Evolutionary conservation across 2,329 filamentous ascomycete species (phyloP), one percentile per base, ranked within the genome.

Genomic region (Fusarium camptoceras): DNA sequence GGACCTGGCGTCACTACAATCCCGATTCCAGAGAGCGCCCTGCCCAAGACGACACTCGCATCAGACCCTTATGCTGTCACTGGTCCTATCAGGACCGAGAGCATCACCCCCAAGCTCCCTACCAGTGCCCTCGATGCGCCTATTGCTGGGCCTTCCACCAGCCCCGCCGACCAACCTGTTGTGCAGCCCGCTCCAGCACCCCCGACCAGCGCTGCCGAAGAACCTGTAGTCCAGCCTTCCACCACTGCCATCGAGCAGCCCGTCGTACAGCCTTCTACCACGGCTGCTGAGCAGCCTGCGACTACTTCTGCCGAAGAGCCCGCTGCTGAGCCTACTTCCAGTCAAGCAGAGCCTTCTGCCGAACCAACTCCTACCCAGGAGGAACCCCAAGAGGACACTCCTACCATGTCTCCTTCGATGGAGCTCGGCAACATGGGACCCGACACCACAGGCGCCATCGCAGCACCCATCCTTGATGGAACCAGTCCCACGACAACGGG

Each of bases 41-140:
- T 77, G 46, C 76, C 78, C 18, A 77, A 55, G n/a, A 79, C 77
- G 9, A 79, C 76, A n/a, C 64, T 75, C 30, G 41, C 37, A 41
- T 31, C 22, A 2, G 66, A 75, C 22, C 74, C 74, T 15, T 51
- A 71, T 11, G 58, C 60, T 8, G 48, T 62, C n/a, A n/a, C 39
- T 8, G 57, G 65, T 8, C 48, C 67, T 10, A 39, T 55, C 14
- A 39, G 20, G 8, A 51, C 50, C 34, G 41, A 51, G 43, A 47
- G 51, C 10, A 53, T 46, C 30, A 51, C 44, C 12, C 54, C 66
- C 37, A 54, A 64, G 30, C 24, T 27, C 12, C 58, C 43, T 20
- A 46, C 47, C 16, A 55, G 58, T 25, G 37, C 24, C 15, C 41
- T 10, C 12, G 24, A 41, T 20, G 24, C 49, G 27, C 49, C 49